Conservation (phyloP, 495 filamentous ascomycete genomes). For the Xylaria intraflava region DNA sequence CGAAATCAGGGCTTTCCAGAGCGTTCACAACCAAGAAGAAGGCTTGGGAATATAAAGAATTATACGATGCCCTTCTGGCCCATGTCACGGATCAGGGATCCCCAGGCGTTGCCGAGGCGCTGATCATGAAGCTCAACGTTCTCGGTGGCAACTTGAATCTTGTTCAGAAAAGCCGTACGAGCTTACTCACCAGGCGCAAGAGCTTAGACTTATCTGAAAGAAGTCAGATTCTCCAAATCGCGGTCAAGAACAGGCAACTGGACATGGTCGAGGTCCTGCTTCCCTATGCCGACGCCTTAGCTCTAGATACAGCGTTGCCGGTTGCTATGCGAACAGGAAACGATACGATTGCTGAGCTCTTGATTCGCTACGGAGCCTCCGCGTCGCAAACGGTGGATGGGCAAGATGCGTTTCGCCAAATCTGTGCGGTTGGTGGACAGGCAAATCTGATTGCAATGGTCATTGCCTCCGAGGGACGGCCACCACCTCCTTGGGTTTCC, state of each 20-base stretch:
- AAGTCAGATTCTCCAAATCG: conserved; percentile 38
- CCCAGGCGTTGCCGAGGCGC: conserved; percentile 40
- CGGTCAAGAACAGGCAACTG: conserved; percentile 36
- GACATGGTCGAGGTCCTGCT: conserved; percentile 45
- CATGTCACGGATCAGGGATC: conserved; percentile 37
- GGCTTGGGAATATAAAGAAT: conserved; percentile 40
- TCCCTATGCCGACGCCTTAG: conserved; percentile 34
- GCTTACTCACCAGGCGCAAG: conserved; percentile 34
- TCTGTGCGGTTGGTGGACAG: conserved; percentile 33
- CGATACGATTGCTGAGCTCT: conserved; percentile 28
- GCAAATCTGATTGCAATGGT: conserved; percentile 36
- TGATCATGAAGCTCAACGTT: conserved; percentile 36
- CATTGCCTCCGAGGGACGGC: conserved; percentile 37
- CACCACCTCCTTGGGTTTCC: conserved; percentile 27
- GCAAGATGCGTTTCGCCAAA: conserved; percentile 38
- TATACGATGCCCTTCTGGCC: conserved; percentile 37
- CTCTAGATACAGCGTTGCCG: conserved; percentile 34
- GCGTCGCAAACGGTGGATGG: conserved; percentile 31
- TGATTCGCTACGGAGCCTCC: conserved; percentile 38
- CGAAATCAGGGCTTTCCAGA: conserved; percentile 33
- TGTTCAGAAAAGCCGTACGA: conserved; percentile 33
- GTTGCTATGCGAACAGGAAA: conserved; percentile 35
- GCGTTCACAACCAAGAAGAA: conserved; percentile 42
- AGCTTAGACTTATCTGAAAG: conserved; percentile 40
- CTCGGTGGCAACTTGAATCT: conserved; percentile 40